Evolutionary conservation across 768 basidiomycete genomes (phyloP).

Genomic region (Boletus rubropictus): DNA sequence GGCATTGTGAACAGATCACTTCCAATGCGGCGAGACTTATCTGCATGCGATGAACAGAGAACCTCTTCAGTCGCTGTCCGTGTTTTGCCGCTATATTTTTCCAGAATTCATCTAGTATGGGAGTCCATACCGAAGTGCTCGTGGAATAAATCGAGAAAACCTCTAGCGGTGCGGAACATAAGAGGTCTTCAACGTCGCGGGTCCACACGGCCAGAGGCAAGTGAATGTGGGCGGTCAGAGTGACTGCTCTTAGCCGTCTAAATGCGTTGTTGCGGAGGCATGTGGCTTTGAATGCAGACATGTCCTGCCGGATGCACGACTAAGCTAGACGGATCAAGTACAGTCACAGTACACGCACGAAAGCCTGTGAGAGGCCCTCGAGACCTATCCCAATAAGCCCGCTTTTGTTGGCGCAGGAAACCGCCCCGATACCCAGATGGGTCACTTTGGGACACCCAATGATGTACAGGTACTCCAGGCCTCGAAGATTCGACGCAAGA

Average conservation of each 20-base stretch:
- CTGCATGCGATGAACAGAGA: slow-evolving; percentile 62
- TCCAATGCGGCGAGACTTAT: slow-evolving; percentile 46
- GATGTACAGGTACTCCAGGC: slow-evolving; percentile 54
- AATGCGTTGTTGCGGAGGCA: slow-evolving; percentile 37
- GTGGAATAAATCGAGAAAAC: slow-evolving; percentile 59
- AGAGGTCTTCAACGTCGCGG: slow-evolving; percentile 35
- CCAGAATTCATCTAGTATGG: slow-evolving; percentile 47
- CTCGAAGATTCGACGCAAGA: slow-evolving; percentile 44
- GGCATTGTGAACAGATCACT: slow-evolving; percentile 51
- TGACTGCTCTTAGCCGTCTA: slow-evolving; percentile 47
- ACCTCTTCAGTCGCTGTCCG: slow-evolving; percentile 43
- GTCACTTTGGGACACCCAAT: slow-evolving; percentile 69
- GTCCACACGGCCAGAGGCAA: slow-evolving; percentile 42
- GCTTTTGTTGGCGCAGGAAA: slow-evolving; percentile 40
- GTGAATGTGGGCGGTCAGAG: slow-evolving; percentile 45
- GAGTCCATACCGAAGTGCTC: slow-evolving; percentile 35
- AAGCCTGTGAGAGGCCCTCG: slow-evolving; percentile 55
- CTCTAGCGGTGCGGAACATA: slow-evolving; percentile 48
- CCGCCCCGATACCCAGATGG: slow-evolving; percentile 48
- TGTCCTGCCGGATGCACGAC: slow-evolving; percentile 39
- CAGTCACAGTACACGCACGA: slow-evolving; percentile 39
- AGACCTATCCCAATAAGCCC: slow-evolving; percentile 54
- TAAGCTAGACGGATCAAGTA: slow-evolving; percentile 1
- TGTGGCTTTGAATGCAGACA: slow-evolving; percentile 38
- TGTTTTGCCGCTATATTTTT: slow-evolving; percentile 44